Base-by-base conservation (phyloP, 345 rosid species). In the Citrus medica region DNA sequence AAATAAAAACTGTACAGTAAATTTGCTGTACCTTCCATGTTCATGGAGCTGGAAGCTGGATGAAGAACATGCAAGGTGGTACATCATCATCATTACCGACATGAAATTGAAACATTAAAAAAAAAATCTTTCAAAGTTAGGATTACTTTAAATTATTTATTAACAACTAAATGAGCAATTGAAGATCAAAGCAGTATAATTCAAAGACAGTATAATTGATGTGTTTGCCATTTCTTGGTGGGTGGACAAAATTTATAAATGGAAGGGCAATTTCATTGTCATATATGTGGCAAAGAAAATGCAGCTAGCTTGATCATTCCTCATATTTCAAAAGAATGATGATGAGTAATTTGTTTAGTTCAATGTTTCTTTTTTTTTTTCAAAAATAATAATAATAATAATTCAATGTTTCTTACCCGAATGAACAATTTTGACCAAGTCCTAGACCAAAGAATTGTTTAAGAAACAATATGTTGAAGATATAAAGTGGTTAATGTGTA, bases 201-300 rank as follows among this genome's bases (percentile, higher is more conserved):
- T 81, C 66, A 68, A 61, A 72, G 75, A 77, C 85, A 82, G 28
- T 59, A 82, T 79, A 42, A 79, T 46, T 46, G 51, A 53, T 79
- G 79, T 74, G 80, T 70, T 79, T 74, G 83, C 78, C 84, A 82
- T 76, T 46, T 80, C 76, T 25, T 13, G 37, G 59, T 77, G 46
- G 53, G 77, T 80, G 79, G 76, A 80, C 67, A 71, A 38, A 53
- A 42, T 30, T 64, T 64, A 64, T 24, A 24, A 5, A 3, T 66
- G 14, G 46, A 21, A 1, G 69, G 24, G 25, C 37, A 14, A 13
- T 13, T 9, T 33, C 7, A 65, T 17, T 33, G 33, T n/a, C 68
- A 28, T 24, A 14, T 46, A 46, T 46, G 51, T 46, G 17, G 51
- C 17, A 46, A 46, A 46, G 17, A 46, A 13, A 46, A 12, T 46